These are phyloP conservation scores for Suillus weaverae DNA, from an alignment of 768 basidiomycete genomes.

Conservation along the genomic window DNA sequence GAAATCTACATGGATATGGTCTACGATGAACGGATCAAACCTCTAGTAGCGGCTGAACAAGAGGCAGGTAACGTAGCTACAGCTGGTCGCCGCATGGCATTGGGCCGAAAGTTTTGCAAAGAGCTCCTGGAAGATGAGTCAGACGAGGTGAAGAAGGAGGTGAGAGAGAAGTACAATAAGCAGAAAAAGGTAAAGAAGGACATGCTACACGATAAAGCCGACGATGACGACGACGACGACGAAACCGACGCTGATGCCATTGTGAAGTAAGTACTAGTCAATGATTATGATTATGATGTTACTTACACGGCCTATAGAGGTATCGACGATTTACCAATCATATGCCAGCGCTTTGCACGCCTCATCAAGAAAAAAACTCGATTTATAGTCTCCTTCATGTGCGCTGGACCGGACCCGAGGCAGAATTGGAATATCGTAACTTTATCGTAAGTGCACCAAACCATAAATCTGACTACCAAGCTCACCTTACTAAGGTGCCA, in stretches of 20 bases:
- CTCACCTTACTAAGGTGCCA: constrained; percentile 2
- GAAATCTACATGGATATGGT: constrained; percentile 1
- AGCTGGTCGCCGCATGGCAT: not conserved
- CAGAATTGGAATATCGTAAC: constrained; percentile 8
- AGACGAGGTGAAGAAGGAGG: not conserved
- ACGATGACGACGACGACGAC: not conserved
- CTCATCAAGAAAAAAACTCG: not conserved
- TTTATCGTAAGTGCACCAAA: constrained; percentile 1
- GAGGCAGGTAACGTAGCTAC: constrained; percentile 1
- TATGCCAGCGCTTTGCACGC: not conserved
- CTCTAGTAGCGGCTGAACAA: not conserved
- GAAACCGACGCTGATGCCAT: not conserved
- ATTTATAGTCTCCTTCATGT: constrained; percentile 2
- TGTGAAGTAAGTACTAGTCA: constrained; percentile 2
- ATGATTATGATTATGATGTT: not conserved
- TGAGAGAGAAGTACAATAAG: not conserved
- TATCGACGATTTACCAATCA: constrained; percentile 5
- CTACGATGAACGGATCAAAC: constrained; percentile 7
- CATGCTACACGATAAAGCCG: too few species aligned
- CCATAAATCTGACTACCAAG: not conserved
- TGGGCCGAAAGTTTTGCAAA: constrained; percentile 1
- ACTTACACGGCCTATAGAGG: not conserved
- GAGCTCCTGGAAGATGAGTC: constrained; percentile 1
- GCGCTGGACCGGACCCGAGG: constrained; percentile 6
- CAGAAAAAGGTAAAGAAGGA: constrained; percentile 2